These are phyloP conservation scores for Myrmaecium sp. DNA, from an alignment of 2,329 filamentous ascomycete species.

Conservation along the genomic window DNA sequence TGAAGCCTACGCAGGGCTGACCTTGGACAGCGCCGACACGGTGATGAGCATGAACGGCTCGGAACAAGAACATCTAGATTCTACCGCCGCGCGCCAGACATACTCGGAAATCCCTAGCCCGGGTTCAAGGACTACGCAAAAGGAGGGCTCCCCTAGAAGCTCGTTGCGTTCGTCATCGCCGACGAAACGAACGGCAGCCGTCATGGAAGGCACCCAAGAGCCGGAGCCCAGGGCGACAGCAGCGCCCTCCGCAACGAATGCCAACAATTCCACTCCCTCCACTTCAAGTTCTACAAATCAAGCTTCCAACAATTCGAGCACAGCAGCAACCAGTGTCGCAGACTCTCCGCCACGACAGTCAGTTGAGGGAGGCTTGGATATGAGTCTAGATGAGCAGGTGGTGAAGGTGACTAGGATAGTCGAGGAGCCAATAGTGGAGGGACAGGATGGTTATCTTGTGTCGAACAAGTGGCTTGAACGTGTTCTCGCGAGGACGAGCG, in stretches of 20 bases:
- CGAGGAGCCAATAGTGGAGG: conserved; percentile 43
- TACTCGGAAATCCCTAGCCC: too few species aligned
- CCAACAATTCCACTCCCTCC: too few species aligned
- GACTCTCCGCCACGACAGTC: not conserved
- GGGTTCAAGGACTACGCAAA: too few species aligned
- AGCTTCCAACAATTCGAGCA: conserved; percentile 1
- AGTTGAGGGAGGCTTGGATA: conserved; percentile 8
- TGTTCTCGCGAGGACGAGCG: conserved; percentile 48
- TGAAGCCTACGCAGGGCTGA: conserved; percentile 35
- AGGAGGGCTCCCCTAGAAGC: too few species aligned
- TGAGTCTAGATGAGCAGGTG: conserved; percentile 48
- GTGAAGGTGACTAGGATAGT: conserved; percentile 49
- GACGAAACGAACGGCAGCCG: conserved; percentile 37
- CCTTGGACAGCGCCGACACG: conserved; percentile 28
- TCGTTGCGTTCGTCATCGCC: conserved; percentile 32
- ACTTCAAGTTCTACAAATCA: conserved; percentile 5
- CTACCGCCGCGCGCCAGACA: too few species aligned
- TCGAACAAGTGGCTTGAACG: conserved; percentile 64
- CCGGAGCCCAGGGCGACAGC: conserved; percentile 11
- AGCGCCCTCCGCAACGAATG: conserved; percentile 11
- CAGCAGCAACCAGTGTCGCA: not conserved
- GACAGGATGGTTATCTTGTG: conserved; percentile 61
- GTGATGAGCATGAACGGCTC: too few species aligned
- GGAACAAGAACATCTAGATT: too few species aligned
- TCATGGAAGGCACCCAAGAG: conserved; percentile 32